Evolutionary conservation across 2,329 filamentous ascomycete species (phyloP).

Genomic region (Decorospora gaudefroyi): DNA sequence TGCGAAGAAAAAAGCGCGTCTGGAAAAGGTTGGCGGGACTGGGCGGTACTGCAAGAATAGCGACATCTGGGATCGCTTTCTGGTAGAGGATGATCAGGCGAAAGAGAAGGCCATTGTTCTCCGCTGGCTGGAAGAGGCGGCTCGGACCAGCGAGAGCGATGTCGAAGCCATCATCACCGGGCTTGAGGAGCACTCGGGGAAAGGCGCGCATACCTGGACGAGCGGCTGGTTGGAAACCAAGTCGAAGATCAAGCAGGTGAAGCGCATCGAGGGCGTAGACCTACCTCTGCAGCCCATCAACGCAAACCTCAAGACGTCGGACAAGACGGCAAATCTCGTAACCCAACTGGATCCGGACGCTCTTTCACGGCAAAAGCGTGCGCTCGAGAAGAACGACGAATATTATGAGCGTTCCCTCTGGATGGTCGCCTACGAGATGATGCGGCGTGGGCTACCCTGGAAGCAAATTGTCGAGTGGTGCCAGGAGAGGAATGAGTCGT

Average conservation of each 20-base stretch:
- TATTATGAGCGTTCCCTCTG: constrained; percentile 90
- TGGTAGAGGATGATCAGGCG: constrained; percentile 72
- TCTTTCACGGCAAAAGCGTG: constrained; percentile 74
- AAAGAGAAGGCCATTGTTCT: constrained; percentile 79
- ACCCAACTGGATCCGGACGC: constrained; percentile 94
- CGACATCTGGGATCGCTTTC: constrained; percentile 73
- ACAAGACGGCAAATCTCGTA: constrained; percentile 65
- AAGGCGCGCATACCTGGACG: constrained; percentile 67
- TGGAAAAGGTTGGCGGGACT: constrained; percentile 40
- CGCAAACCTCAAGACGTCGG: constrained; percentile 52
- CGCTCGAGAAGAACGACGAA: constrained; percentile 79
- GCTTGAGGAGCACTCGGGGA: constrained; percentile 70
- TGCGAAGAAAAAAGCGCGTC: constrained; percentile 38
- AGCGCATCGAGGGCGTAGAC: constrained; percentile 65
- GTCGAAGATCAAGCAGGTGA: constrained; percentile 85
- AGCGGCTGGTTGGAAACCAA: constrained; percentile 93
- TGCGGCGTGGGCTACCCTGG: constrained; percentile 79
- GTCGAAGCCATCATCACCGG: constrained; percentile 77
- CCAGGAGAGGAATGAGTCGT: constrained; percentile 79
- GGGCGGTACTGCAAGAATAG: constrained; percentile 62
- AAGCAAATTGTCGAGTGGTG: constrained; percentile 83
- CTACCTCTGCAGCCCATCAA: constrained; percentile 45
- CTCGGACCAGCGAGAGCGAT: constrained; percentile 67
- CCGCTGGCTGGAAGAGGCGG: constrained; percentile 82
- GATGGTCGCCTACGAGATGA: constrained; percentile 91